Evolutionary conservation across 176 grass and related monocot genomes (phyloP), one percentile per base, ranked within the genome.

Genomic region (Juncus effusus): DNA sequence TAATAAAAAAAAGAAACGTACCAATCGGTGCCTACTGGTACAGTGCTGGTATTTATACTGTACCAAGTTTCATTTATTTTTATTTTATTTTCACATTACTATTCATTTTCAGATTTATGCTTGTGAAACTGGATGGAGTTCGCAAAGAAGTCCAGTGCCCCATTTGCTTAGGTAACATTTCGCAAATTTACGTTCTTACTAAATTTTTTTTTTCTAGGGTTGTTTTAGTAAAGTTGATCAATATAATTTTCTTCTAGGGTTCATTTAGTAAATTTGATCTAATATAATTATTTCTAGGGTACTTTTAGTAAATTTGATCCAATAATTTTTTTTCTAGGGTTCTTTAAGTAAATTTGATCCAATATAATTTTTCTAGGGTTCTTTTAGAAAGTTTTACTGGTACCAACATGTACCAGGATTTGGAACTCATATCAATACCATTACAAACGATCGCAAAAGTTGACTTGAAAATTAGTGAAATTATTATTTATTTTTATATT

Each of bases 111-210:
- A 69, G 66, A 36, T 69, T 54, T 69, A 12, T 69, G 16, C 16
- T 15, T 69, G 66, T 69, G n/a, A 69, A 56, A 41, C 13, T 69
- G 14, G 66, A 54, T 10, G 66, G 54, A 39, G 54, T 69, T 55
- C 66, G 50, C 12, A 69, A 69, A 52, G 66, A 69, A 56, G 44
- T 69, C 13, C 44, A 54, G 54, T 69, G 66, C 54, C 36, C 66
- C 4, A 56, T 69, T 38, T 69, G 66, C 28, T 69, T 69, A 56
- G 66, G 66, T 69, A 55, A 5, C 6, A 38, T 38, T 39, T 28
- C 11, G 42, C 47, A n/a, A 68, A 3, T 51, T 38, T 66, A 40
- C 5, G 6, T 68, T 36, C 37, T 36, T 54, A 37, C 37, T 52
- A 38, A 54, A 47, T 56, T 10, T 16, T 52, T 7, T 40, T 56